These are phyloP conservation scores for Penicillium sclerotigenum DNA, from an alignment of 2,329 filamentous ascomycete species.

Conservation along the genomic window DNA sequence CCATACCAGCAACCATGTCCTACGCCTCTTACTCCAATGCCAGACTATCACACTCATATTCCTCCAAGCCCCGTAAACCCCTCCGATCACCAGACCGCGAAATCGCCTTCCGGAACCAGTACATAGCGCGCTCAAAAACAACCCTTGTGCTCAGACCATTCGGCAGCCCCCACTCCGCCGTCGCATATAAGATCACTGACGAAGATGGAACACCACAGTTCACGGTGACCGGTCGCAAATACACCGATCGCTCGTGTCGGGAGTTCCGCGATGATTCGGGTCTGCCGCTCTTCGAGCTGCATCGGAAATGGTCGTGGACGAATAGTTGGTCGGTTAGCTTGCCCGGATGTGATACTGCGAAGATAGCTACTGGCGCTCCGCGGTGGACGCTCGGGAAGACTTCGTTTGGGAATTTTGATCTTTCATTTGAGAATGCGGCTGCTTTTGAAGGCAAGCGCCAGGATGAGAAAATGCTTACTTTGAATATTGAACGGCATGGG, in stretches of 20 bases:
- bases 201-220: constrained; percentile 17
- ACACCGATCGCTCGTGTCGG: constrained; percentile 20
- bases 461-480: constrained; percentile 10
- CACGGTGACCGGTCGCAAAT: constrained; percentile 27
- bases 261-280: constrained; percentile 28
- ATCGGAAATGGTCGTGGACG: constrained; percentile 11
- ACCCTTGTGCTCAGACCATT: constrained; percentile 17
- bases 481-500: constrained; percentile 16
- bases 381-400: constrained; percentile 8
- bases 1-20: constrained; percentile 7
- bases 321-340: constrained; percentile 17
- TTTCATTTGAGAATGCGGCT: constrained; percentile 14
- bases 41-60: constrained; percentile 14
- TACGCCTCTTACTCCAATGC: constrained; percentile 19
- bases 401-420: constrained; percentile 4
- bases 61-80: constrained; percentile 13
- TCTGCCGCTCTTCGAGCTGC: constrained; percentile 28
- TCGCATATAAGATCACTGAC: constrained; percentile 20
- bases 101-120: constrained; percentile 21
- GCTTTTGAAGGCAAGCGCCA: constrained; percentile 4
- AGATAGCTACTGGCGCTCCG: constrained; percentile 11
- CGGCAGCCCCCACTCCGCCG: constrained; percentile 14
- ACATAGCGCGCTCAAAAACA: constrained; percentile 16
- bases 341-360: constrained; percentile 8
- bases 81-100: constrained; percentile 20